Evolutionary conservation across 441 rosid genomes (phyloP), one percentile per base, ranked within the genome.

Genomic region (Pelargonium citronellum): DNA sequence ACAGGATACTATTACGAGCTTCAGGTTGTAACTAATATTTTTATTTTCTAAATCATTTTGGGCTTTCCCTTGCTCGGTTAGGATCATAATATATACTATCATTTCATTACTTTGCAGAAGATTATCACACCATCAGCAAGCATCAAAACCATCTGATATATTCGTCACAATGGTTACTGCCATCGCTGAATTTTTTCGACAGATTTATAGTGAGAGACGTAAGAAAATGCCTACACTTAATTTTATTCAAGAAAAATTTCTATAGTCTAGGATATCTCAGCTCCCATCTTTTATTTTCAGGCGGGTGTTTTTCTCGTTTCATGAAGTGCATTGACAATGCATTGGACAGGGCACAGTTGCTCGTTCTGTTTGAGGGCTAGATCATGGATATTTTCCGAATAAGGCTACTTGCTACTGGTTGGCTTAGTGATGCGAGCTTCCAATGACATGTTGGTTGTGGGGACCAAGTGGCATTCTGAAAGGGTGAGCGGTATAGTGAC

Each of bases 91-190:
- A n/a, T 6, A 16, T 27, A 39, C 17, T 71, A 24, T 39, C 27
- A 70, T 27, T 9, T 62, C 67, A 15, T 70, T 69, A 66, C 51
- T 66, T 60, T 80, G 69, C 86, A 87, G 94, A 70, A 77, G 79
- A 80, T 75, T 75, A 71, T 75, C 69, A 69, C n/a, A 72, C 73
- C 51, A 70, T n/a, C 57, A 61, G 47, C 8, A 74, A 80, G 70
- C 74, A 58, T 49, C 51, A 73, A 43, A 75, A 46, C 41, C 64
- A 53, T 41, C 30, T 78, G 0, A 58, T 79, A 30, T 87, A 80
- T 75, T 55, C 70, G 17, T 87, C 78, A 47, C 83, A 90, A 79
- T 90, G 96, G 96, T 70, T 85, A 73, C 82, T 84, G 66, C 93
- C 96, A 43, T 79, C 79, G n/a, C 82, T 81, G 58, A 78, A 79